phyloP scores from a whole-genome alignment of 2,329 filamentous ascomycete species.

The Colletotrichum musicola region DNA sequence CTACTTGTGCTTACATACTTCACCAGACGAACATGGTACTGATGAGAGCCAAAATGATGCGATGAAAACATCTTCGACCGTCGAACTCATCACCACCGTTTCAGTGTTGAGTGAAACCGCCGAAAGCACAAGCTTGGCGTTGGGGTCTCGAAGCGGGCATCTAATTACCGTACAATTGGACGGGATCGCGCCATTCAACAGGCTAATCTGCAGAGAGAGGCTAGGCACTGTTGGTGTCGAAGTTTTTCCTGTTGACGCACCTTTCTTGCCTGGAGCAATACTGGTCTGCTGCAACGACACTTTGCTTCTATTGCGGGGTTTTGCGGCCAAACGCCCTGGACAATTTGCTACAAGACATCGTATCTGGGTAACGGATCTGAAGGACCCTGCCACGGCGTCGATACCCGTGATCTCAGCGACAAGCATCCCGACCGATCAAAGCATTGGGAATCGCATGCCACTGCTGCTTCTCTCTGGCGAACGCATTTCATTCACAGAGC shows the following conservation, averaged over 20 bases:
- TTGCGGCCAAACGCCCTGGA: slow-evolving; percentile 44
- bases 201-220: slow-evolving; percentile 47
- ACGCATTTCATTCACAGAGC: slow-evolving; percentile 65
- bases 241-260: slow-evolving; percentile 45
- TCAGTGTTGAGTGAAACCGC: slow-evolving; percentile 47
- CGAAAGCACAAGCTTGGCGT: slow-evolving; percentile 50
- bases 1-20: background rate
- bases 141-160: slow-evolving; percentile 66
- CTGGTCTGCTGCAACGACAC: slow-evolving; percentile 64
- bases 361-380: slow-evolving; percentile 66
- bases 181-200: slow-evolving; percentile 40
- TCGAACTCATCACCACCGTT: slow-evolving; percentile 58
- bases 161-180: slow-evolving; percentile 56
- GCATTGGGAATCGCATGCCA: slow-evolving; percentile 52
- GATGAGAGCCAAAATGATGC: slow-evolving; percentile 12
- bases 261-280: slow-evolving; percentile 42
- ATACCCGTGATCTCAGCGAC: slow-evolving; percentile 63
- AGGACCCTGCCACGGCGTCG: slow-evolving; percentile 58
- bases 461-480: slow-evolving; percentile 64
- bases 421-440: slow-evolving; percentile 56
- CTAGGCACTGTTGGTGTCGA: slow-evolving; percentile 53
- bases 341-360: slow-evolving; percentile 56
- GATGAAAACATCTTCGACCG: slow-evolving; percentile 26
- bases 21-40: slow-evolving; percentile 2
- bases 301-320: slow-evolving; percentile 58